phyloP scores from a whole-genome alignment of 495 filamentous ascomycete genomes.

The Tuber brumale region DNA sequence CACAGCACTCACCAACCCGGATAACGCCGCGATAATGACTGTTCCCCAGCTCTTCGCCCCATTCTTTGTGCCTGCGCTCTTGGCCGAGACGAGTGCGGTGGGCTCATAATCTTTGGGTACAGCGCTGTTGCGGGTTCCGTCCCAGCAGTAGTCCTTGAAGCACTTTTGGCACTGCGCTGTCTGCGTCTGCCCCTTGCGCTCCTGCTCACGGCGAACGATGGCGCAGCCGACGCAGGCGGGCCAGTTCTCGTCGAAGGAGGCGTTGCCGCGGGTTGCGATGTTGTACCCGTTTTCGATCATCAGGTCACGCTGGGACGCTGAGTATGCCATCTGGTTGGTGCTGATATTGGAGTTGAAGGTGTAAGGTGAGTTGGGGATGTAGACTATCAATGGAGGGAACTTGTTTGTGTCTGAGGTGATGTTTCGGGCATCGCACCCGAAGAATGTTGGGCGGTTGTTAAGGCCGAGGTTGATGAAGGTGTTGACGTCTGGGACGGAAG shows the following conservation, averaged over 20 bases:
- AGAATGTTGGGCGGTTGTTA: conserved; percentile 83
- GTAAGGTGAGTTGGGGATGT: conserved; percentile 85
- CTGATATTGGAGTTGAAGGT: conserved; percentile 62
- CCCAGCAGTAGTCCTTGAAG: conserved; percentile 82
- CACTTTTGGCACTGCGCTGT: conserved; percentile 63
- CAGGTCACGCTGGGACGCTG: conserved; percentile 57
- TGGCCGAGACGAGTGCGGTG: background rate
- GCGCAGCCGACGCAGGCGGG: conserved; percentile 78
- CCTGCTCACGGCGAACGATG: conserved; percentile 67
- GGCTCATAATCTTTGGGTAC: conserved; percentile 36
- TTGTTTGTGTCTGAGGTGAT: conserved; percentile 45
- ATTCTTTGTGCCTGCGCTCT: conserved; percentile 9
- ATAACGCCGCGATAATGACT: background rate
- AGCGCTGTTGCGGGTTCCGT: conserved; percentile 56
- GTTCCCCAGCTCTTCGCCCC: background rate
- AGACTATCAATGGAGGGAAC: conserved; percentile 68
- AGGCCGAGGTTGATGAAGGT: conserved; percentile 83
- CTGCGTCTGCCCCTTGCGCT: conserved; percentile 54
- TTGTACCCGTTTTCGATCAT: conserved; percentile 82
- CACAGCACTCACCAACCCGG: background rate
- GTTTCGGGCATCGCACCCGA: conserved; percentile 76
- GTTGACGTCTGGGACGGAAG: conserved; percentile 69
- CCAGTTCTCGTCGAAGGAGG: conserved; percentile 65
- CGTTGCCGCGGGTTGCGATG: conserved; percentile 73
- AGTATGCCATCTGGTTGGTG: conserved; percentile 62